phyloP scores from a whole-genome alignment of 2,329 filamentous ascomycete genomes.

The Trichoderma sp. region DNA sequence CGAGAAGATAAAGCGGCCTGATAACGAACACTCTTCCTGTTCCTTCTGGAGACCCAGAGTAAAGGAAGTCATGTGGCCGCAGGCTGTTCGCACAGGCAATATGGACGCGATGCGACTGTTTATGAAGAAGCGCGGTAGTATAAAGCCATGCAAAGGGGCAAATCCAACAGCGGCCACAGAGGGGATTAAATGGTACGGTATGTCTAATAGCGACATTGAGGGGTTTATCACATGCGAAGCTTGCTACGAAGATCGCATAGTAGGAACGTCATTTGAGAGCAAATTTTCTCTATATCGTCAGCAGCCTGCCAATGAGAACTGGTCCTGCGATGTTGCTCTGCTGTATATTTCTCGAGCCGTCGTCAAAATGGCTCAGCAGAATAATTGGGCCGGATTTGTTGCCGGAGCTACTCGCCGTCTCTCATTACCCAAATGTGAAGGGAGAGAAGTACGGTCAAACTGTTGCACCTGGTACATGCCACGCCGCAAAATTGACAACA shows the following conservation, averaged over 20 bases:
- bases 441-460: slow-evolving; percentile 30
- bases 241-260: slow-evolving; percentile 41
- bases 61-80: slow-evolving; percentile 39
- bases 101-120: slow-evolving; percentile 34
- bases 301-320: slow-evolving; percentile 35
- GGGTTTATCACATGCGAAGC: slow-evolving; percentile 43
- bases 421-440: slow-evolving; percentile 35
- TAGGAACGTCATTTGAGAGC: slow-evolving; percentile 34
- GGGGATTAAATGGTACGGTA: slow-evolving; percentile 38
- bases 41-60: slow-evolving; percentile 38
- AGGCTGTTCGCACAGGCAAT: slow-evolving; percentile 34
- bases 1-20: slow-evolving; percentile 31
- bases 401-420: slow-evolving; percentile 30
- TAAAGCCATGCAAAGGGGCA: slow-evolving; percentile 37
- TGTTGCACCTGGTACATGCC: slow-evolving; percentile 35
- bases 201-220: slow-evolving; percentile 34
- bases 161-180: slow-evolving; percentile 29
- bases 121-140: slow-evolving; percentile 32
- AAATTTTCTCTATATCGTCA: slow-evolving; percentile 33
- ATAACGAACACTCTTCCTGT: slow-evolving; percentile 36
- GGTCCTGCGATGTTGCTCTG: slow-evolving; percentile 39
- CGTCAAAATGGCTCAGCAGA: slow-evolving; percentile 27
- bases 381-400: slow-evolving; percentile 39
- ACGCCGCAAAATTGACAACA: slow-evolving; percentile 30
- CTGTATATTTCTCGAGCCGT: slow-evolving; percentile 32